These are phyloP conservation scores for Nannochloropsis granulata DNA, from an alignment of 108 stramenopile genomes.

Conservation along the genomic window DNA sequence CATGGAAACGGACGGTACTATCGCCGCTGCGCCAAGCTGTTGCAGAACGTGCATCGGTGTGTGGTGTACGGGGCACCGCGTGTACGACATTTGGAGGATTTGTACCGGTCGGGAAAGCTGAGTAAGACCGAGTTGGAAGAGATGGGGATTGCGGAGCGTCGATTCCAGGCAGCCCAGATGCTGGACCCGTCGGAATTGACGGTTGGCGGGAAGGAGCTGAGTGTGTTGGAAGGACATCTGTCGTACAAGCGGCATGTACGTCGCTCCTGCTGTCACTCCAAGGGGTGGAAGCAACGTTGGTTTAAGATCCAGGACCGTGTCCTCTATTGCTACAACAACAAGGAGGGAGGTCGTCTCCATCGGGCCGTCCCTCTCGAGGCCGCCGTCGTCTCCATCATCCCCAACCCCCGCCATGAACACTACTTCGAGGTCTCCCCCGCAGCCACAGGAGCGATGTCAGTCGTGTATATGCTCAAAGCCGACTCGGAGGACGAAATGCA, in stretches of 20 bases:
- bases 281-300: conserved; percentile 66
- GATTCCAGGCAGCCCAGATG: conserved; percentile 72
- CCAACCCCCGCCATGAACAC: neutral
- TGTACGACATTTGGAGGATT: conserved; percentile 54
- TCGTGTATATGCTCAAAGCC: neutral
- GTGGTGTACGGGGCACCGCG: conserved; percentile 71
- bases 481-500: neutral
- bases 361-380: conserved; percentile 74
- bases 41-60: conserved; percentile 78
- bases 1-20: conserved; percentile 69
- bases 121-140: conserved; percentile 58
- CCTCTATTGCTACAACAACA: conserved; percentile 67
- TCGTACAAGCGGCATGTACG: neutral
- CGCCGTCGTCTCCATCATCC: conserved; percentile 33
- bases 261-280: neutral
- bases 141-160: conserved; percentile 74
- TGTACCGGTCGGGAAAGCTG: conserved; percentile 77
- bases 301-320: conserved; percentile 81
- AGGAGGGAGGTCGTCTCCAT: conserved; percentile 36
- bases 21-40: conserved; percentile 72
- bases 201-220: neutral
- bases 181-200: conserved; percentile 15
- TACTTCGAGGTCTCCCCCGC: conserved; percentile 17
- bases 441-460: neutral
- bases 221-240: conserved; percentile 2